Conservation (phyloP, 768 basidiomycete genomes). For the Multifurca ochricompacta region DNA sequence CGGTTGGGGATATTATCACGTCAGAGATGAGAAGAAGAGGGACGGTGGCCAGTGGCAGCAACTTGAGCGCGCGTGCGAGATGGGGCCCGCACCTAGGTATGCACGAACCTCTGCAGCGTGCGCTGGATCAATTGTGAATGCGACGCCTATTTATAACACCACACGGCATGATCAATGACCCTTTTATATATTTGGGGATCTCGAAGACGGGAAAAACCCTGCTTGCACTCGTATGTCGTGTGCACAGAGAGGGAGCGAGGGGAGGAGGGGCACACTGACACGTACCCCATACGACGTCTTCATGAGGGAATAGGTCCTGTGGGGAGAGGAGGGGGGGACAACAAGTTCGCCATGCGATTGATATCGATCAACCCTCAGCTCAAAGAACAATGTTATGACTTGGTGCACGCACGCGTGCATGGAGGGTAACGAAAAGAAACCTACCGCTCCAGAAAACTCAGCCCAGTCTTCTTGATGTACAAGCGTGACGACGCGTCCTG, state of each 20-base stretch:
- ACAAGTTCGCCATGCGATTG: too few species aligned
- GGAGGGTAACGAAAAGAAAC: constrained; percentile 21
- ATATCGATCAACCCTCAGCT: too few species aligned
- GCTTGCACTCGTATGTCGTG: too few species aligned
- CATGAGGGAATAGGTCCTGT: constrained; percentile 62
- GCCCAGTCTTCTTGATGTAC: constrained; percentile 88
- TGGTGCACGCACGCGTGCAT: not conserved
- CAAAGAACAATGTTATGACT: too few species aligned
- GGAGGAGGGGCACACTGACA: not conserved
- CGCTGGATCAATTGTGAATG: constrained; percentile 78
- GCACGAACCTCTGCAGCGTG: constrained; percentile 71
- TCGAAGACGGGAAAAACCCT: too few species aligned
- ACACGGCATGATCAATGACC: not conserved
- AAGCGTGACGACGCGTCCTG: constrained; percentile 86
- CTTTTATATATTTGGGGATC: too few species aligned
- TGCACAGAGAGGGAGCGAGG: too few species aligned
- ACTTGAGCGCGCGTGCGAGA: not conserved
- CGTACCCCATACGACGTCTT: constrained; percentile 81
- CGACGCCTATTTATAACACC: constrained; percentile 74
- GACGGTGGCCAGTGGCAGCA: not conserved
- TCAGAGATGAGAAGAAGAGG: not conserved
- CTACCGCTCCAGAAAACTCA: constrained; percentile 55
- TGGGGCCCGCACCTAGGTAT: constrained; percentile 65
- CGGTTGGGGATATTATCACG: too few species aligned
- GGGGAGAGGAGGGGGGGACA: constrained; percentile 1